These are phyloP conservation scores for Dactylis glomerata DNA, from an alignment of 176 grass and related monocot species.

Conservation along the genomic window DNA sequence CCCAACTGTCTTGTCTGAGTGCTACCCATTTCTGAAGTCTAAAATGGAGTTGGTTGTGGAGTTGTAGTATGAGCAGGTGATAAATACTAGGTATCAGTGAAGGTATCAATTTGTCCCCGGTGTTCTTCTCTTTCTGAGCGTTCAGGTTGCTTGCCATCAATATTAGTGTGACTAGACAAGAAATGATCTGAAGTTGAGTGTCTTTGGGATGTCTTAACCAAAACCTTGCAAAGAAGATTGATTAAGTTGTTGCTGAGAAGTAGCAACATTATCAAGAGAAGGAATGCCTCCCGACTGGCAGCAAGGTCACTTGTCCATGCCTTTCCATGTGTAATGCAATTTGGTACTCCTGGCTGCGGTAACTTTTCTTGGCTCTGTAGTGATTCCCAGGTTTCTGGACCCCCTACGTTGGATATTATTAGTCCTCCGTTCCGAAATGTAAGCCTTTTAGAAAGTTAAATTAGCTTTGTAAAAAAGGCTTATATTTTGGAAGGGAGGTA, in stretches of 20 bases:
- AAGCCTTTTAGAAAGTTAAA: no score
- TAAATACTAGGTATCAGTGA: conserved; percentile 42
- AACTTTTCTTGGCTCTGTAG: conserved; percentile 50
- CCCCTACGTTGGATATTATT: conserved; percentile 34
- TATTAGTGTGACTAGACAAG: conserved; percentile 39
- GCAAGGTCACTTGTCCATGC: conserved; percentile 39
- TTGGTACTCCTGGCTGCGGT: conserved; percentile 52
- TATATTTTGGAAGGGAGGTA: no score
- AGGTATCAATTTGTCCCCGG: conserved; percentile 22
- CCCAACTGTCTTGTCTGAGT: conserved; percentile 26
- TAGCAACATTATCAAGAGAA: conserved; percentile 27
- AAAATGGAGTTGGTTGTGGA: conserved; percentile 20
- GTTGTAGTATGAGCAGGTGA: conserved; percentile 6
- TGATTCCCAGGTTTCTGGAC: conserved; percentile 47
- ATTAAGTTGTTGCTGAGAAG: conserved; percentile 55
- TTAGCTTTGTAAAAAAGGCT: no score
- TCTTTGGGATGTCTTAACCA: conserved; percentile 71
- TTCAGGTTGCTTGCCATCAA: conserved; percentile 52
- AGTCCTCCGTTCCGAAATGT: no score
- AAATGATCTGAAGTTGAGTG: conserved; percentile 44
- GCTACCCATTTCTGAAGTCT: conserved; percentile 33
- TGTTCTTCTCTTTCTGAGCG: conserved; percentile 38
- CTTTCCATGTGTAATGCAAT: conserved; percentile 38
- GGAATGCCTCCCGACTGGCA: conserved; percentile 32
- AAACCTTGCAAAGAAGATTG: conserved; percentile 62